A percentile compares a stretch with the other conserved stretches of the same genome.
phyloP scores from a whole-genome alignment of 768 basidiomycete genomes.

The Tricholoma saponaceum region DNA sequence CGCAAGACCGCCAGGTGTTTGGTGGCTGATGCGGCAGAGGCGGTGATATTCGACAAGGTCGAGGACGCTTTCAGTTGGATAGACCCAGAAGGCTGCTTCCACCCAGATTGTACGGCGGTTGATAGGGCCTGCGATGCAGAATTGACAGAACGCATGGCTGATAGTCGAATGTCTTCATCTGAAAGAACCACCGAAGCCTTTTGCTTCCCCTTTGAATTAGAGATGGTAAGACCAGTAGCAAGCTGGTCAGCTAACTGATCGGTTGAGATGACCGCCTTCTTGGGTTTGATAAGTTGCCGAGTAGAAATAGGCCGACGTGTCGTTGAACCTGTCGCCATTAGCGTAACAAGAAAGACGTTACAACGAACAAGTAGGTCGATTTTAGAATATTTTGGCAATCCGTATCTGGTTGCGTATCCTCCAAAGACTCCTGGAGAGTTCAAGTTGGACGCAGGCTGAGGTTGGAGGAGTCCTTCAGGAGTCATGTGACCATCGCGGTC shows the following conservation, averaged over 20 bases:
- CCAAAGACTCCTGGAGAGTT: no score
- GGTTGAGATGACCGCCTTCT: constrained; percentile 5
- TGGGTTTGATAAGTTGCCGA: neutral
- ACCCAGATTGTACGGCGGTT: constrained; percentile 48
- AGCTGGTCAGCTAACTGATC: constrained; percentile 28
- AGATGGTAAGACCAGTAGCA: constrained; percentile 22
- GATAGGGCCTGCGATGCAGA: constrained; percentile 55
- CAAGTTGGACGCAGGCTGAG: no score
- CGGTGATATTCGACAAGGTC: constrained; percentile 28
- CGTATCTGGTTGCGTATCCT: no score
- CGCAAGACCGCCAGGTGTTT: constrained; percentile 47
- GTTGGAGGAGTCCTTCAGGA: no score
- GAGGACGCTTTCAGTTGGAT: constrained; percentile 20
- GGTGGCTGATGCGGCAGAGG: constrained; percentile 34
- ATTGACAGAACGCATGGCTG: constrained; percentile 65
- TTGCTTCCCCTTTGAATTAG: constrained; percentile 27
- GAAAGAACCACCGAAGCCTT: constrained; percentile 17
- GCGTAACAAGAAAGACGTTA: neutral
- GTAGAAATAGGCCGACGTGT: neutral
- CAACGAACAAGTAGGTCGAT: no score
- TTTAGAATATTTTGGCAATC: no score
- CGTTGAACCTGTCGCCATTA: neutral
- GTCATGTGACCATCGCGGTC: neutral
- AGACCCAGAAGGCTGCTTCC: constrained; percentile 42
- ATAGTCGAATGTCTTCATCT: constrained; percentile 33